phyloP scores from a whole-genome alignment of 441 rosid species.

The Hura crepitans region DNA sequence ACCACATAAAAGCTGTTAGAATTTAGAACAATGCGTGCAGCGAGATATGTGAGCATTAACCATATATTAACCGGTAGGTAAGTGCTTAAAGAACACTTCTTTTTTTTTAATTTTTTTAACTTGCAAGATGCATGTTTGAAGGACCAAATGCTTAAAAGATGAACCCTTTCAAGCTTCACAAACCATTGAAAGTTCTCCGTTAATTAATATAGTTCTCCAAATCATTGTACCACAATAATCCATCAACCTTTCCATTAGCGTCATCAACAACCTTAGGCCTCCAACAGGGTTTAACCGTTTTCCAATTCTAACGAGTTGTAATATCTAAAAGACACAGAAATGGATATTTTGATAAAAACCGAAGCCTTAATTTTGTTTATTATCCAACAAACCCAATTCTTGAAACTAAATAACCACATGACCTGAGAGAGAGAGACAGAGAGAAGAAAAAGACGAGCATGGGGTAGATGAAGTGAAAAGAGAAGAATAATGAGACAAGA shows the following conservation, averaged over 20 bases:
- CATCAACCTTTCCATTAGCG: conserved; percentile 43
- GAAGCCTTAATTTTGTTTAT: conserved; percentile 19
- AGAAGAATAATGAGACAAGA: conserved; percentile 44
- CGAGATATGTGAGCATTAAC: too few species aligned
- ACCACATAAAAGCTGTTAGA: too few species aligned
- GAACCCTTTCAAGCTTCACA: neutral
- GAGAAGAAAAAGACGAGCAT: conserved; percentile 50
- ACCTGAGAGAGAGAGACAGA: conserved; percentile 28
- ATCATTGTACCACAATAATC: conserved; percentile 66
- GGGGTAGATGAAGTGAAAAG: conserved; percentile 51
- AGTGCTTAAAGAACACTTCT: too few species aligned
- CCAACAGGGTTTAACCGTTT: conserved; percentile 73
- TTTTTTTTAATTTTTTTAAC: too few species aligned
- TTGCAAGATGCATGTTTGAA: too few species aligned
- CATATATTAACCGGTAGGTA: too few species aligned
- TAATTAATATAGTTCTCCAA: conserved; percentile 51
- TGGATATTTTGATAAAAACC: conserved; percentile 18
- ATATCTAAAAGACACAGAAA: conserved; percentile 22
- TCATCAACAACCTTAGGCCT: conserved; percentile 37
- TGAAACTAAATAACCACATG: conserved; percentile 33
- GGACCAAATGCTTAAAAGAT: neutral
- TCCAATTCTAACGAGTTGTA: conserved; percentile 10
- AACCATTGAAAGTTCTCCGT: conserved; percentile 83
- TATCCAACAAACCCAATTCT: conserved; percentile 21
- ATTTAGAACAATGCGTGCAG: too few species aligned